Conservation (phyloP, 1,139 yeast species). For the Geotrichum histeridarum region DNA sequence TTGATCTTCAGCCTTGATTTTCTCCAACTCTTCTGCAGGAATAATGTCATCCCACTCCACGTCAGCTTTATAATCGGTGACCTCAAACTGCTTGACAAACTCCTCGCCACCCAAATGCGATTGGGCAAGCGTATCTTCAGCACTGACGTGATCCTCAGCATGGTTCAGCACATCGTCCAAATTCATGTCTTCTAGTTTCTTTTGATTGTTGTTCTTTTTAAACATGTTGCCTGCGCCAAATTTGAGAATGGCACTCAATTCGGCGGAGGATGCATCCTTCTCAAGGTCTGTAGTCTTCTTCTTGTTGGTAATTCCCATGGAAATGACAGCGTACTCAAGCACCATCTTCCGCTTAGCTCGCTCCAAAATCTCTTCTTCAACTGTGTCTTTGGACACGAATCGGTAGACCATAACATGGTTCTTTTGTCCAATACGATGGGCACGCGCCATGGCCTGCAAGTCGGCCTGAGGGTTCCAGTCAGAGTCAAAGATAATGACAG, state of each 20-base stretch:
- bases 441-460: conserved; percentile 98
- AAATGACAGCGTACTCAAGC: conserved; percentile 92
- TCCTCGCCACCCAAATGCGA: conserved; percentile 98
- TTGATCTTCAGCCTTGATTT: conserved; percentile 87
- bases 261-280: conserved; percentile 73
- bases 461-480: conserved; percentile 99
- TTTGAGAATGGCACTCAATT: conserved; percentile 85
- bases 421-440: conserved; percentile 97
- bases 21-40: conserved; percentile 87
- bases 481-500: conserved; percentile 93
- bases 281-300: conserved; percentile 45
- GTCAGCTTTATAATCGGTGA: conserved; percentile 96
- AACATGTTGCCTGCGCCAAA: conserved; percentile 99
- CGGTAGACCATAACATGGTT: conserved; percentile 96
- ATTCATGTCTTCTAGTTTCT: conserved; percentile 90
- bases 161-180: conserved; percentile 93
- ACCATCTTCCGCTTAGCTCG: conserved; percentile 97
- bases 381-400: conserved; percentile 94
- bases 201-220: conserved; percentile 75
- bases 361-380: conserved; percentile 94
- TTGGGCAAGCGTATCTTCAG: conserved; percentile 86
- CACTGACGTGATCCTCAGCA: conserved; percentile 95
- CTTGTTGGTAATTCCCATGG: conserved; percentile 85
- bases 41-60: conserved; percentile 99
- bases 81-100: conserved; percentile 93